Conservation (phyloP, 306 rosid species). For the Gleditsia sinensis region DNA sequence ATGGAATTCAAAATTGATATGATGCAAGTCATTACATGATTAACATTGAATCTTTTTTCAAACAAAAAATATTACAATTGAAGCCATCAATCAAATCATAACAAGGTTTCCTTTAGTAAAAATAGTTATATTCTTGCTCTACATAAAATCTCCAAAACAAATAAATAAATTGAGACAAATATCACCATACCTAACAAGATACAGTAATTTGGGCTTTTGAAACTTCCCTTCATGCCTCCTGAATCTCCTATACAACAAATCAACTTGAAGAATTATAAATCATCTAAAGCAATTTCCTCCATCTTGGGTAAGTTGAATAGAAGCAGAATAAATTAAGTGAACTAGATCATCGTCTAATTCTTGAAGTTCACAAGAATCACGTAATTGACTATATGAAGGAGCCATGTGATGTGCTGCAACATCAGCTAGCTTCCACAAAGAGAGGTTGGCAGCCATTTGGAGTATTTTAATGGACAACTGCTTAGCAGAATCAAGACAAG, state of each 20-base stretch:
- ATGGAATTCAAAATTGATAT: no score
- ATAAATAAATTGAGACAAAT: neutral
- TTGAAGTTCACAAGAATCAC: slow-evolving; percentile 73
- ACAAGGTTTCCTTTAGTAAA: neutral
- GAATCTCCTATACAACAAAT: slow-evolving; percentile 14
- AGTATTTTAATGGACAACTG: slow-evolving; percentile 56
- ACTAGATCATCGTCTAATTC: slow-evolving; percentile 64
- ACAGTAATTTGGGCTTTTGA: neutral
- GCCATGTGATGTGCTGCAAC: slow-evolving; percentile 64
- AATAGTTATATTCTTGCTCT: neutral
- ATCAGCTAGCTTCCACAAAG: slow-evolving; percentile 71
- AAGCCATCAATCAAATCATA: neutral
- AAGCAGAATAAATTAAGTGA: slow-evolving; percentile 67
- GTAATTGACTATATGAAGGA: slow-evolving; percentile 69
- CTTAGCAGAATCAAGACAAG: slow-evolving; percentile 60
- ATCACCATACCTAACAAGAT: slow-evolving; percentile 14
- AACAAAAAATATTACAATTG: neutral
- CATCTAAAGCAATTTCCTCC: slow-evolving; percentile 39
- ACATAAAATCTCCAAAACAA: slow-evolving; percentile 10
- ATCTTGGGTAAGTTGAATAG: slow-evolving; percentile 60
- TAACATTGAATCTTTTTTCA: no score
- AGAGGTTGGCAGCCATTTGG: slow-evolving; percentile 58
- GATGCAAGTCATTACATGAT: no score
- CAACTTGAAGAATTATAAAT: slow-evolving; percentile 20
- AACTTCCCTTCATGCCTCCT: neutral